phyloP scores from a whole-genome alignment of 352 stramenopile species.

The Phytophthora pistaciae region DNA sequence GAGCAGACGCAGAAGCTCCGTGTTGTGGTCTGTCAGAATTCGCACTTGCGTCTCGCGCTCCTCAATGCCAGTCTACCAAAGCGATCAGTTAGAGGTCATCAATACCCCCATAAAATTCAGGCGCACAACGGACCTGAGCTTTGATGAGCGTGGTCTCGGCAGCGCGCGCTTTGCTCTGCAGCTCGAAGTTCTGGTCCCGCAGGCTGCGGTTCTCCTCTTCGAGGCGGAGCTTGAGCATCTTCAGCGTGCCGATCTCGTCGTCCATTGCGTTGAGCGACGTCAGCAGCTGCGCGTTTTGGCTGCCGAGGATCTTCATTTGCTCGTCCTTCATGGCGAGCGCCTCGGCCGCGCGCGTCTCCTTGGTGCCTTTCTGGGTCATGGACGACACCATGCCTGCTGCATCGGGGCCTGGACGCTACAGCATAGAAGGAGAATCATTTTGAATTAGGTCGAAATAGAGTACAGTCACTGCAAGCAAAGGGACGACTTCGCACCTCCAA shows the following conservation, averaged over 20 bases:
- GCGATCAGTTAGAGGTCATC: not conserved
- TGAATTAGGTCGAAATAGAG: not conserved
- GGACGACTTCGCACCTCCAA: conserved; percentile 20
- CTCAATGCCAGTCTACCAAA: conserved; percentile 60
- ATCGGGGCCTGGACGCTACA: conserved; percentile 30
- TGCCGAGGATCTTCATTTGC: conserved; percentile 94
- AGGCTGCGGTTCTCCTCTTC: conserved; percentile 94
- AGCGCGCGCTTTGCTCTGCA: conserved; percentile 89
- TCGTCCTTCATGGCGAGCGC: conserved; percentile 97
- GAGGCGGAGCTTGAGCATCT: conserved; percentile 68
- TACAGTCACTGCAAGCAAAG: not conserved
- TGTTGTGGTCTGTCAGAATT: conserved; percentile 96
- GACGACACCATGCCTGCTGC: conserved; percentile 45
- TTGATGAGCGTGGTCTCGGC: conserved; percentile 89
- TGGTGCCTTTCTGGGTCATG: conserved; percentile 75
- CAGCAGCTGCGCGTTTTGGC: conserved; percentile 93
- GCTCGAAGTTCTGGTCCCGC: conserved; percentile 94
- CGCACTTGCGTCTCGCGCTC: conserved; percentile 95
- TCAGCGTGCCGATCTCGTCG: conserved; percentile 74
- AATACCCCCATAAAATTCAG: not conserved
- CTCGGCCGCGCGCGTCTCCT: conserved; percentile 90
- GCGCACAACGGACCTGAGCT: conserved; percentile 49
- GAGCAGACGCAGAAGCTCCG: conserved; percentile 94
- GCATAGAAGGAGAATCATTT: not conserved
- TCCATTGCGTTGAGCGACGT: conserved; percentile 89